phyloP scores from a whole-genome alignment of 805 yeast genomes.

The Sugiyamaella floridensis region DNA sequence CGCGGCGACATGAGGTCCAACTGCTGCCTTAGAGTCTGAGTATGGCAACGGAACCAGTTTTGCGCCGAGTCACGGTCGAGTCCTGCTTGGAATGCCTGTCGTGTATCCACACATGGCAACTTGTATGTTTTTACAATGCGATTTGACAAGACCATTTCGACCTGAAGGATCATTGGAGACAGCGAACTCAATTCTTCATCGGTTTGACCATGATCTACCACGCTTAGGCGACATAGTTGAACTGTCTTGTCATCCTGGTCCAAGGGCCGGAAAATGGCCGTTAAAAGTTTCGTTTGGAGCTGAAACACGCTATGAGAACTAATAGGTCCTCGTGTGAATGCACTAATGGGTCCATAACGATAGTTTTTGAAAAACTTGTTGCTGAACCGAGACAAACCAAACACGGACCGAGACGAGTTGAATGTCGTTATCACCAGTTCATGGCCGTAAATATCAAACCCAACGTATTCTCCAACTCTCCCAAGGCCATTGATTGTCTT shows the following conservation, averaged over 20 bases:
- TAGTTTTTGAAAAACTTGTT: constrained; percentile 9
- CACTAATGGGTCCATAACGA: constrained; percentile 3
- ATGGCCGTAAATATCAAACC: constrained; percentile 11
- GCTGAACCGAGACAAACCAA: constrained; percentile 11
- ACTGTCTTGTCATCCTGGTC: constrained; percentile 15
- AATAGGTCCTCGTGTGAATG: neutral
- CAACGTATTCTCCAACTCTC: constrained; percentile 15
- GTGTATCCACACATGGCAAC: constrained; percentile 14
- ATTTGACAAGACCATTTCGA: constrained; percentile 10
- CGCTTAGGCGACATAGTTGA: constrained; percentile 7
- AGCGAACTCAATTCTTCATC: neutral
- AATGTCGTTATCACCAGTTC: constrained; percentile 11
- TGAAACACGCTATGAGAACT: constrained; percentile 10
- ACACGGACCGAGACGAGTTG: constrained; percentile 21
- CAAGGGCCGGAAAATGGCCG: constrained; percentile 17
- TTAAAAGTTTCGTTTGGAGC: constrained; percentile 17
- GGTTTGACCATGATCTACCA: constrained; percentile 5
- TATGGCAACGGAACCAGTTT: constrained; percentile 12
- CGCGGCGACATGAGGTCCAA: constrained; percentile 15
- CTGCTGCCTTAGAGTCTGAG: constrained; percentile 9
- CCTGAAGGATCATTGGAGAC: constrained; percentile 7
- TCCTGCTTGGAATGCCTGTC: constrained; percentile 5
- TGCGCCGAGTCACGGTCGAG: constrained; percentile 6
- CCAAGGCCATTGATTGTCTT: constrained; percentile 9
- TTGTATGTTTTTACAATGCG: constrained; percentile 15